Percentiles rank a stretch among this genome's conserved stretches.
Conservation (phyloP, 2,329 filamentous ascomycete species). For the Aspergillus ruber region DNA sequence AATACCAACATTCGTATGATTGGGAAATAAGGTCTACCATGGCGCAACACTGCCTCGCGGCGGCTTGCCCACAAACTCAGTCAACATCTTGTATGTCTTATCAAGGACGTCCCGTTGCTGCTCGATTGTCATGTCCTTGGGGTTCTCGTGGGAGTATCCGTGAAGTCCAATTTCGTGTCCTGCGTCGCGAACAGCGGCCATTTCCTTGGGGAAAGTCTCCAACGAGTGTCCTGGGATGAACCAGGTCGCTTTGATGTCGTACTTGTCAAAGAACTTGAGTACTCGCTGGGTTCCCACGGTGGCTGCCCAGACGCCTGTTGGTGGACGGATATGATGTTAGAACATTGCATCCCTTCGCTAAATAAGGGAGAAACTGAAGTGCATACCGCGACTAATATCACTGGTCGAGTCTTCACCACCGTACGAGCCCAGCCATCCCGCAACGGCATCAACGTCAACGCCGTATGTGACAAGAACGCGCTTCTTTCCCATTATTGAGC, state of each 20-base stretch:
- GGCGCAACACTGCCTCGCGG: slow-evolving; percentile 67
- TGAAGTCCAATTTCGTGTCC: slow-evolving; percentile 64
- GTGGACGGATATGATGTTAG: no score
- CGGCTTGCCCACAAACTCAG: slow-evolving; percentile 67
- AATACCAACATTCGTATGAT: background rate
- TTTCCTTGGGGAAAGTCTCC: slow-evolving; percentile 62
- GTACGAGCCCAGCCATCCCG: slow-evolving; percentile 29
- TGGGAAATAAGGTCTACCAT: slow-evolving; percentile 36
- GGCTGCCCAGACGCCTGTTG: slow-evolving; percentile 58
- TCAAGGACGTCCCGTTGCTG: slow-evolving; percentile 72
- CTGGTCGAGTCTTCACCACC: slow-evolving; percentile 28
- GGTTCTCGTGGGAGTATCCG: slow-evolving; percentile 70
- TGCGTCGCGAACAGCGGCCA: slow-evolving; percentile 53
- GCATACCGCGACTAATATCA: slow-evolving; percentile 25
- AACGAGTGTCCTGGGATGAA: slow-evolving; percentile 60
- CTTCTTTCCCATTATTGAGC: slow-evolving; percentile 20
- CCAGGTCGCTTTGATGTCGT: slow-evolving; percentile 63
- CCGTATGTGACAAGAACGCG: slow-evolving; percentile 24
- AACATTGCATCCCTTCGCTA: no score
- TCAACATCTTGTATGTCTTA: slow-evolving; percentile 69
- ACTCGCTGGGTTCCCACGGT: slow-evolving; percentile 59
- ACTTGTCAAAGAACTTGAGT: slow-evolving; percentile 64
- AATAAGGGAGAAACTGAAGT: no score
- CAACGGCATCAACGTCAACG: slow-evolving; percentile 28
- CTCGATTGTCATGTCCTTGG: slow-evolving; percentile 64